phyloP scores from a whole-genome alignment of 2,329 filamentous ascomycete species.

The Hypoxylon sp. region DNA sequence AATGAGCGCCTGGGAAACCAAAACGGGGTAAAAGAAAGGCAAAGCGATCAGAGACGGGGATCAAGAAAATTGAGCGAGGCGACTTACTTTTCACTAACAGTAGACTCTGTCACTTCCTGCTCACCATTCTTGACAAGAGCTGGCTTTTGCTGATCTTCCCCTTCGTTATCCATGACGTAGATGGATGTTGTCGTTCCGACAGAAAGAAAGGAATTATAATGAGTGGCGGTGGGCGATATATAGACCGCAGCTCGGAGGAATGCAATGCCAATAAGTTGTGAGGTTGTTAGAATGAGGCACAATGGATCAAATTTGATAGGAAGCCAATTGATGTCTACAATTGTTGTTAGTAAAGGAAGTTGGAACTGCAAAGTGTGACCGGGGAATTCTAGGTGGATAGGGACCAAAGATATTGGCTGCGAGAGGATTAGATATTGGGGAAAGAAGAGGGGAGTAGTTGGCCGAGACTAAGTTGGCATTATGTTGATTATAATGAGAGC shows the following conservation, averaged over 20 bases:
- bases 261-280: background rate
- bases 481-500: background rate
- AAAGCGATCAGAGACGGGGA: background rate
- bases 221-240: background rate
- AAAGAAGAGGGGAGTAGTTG: background rate
- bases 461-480: background rate
- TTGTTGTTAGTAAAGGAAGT: background rate
- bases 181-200: background rate
- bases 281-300: background rate
- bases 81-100: constrained; percentile 29
- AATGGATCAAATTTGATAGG: background rate
- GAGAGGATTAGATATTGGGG: background rate
- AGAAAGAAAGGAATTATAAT: background rate
- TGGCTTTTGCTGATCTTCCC: constrained; percentile 13
- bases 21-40: background rate
- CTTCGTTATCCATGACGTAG: constrained; percentile 5
- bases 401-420: background rate
- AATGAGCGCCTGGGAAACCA: too few species aligned
- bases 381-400: background rate
- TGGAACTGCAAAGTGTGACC: background rate
- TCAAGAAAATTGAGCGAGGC: background rate
- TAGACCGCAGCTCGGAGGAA: background rate
- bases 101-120: constrained; percentile 6
- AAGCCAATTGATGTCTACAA: background rate
- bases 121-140: background rate